Percentiles rank a stretch among this genome's conserved stretches.
Evolutionary conservation across 257 asterid species (phyloP).

Genomic region (Capsicum baccatum): DNA sequence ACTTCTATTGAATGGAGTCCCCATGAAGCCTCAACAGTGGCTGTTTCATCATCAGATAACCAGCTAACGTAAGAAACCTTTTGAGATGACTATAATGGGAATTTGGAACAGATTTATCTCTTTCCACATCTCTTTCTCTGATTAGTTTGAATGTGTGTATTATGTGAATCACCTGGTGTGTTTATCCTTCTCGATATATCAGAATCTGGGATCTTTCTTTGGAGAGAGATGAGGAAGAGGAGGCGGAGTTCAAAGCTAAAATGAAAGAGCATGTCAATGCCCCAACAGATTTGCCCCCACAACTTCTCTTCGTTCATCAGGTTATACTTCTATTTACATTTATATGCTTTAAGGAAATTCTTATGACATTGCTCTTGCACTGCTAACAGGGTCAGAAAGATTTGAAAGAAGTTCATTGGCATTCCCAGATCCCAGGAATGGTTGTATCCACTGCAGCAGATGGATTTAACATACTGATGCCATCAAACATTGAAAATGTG

Average conservation of each 20-base stretch:
- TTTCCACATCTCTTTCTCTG: background rate
- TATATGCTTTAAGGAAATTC: background rate
- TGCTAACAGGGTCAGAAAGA: conserved; percentile 87
- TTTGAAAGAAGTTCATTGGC: conserved; percentile 97
- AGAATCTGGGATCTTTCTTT: conserved; percentile 96
- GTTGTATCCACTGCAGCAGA: conserved; percentile 86
- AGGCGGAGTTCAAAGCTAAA: conserved; percentile 77
- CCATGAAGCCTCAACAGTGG: conserved; percentile 89
- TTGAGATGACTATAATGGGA: background rate
- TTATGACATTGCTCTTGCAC: background rate
- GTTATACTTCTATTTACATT: conserved; percentile 40
- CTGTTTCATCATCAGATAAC: conserved; percentile 85
- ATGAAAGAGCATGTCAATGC: conserved; percentile 74
- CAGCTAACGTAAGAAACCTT: conserved; percentile 74
- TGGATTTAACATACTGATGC: conserved; percentile 84
- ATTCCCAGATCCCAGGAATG: conserved; percentile 94
- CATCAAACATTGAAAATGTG: conserved; percentile 74
- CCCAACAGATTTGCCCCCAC: conserved; percentile 91
- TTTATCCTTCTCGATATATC: background rate
- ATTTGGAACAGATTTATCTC: conserved; percentile 10
- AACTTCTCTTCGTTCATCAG: conserved; percentile 97
- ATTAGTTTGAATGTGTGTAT: background rate
- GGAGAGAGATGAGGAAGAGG: conserved; percentile 97
- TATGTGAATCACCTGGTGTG: background rate
- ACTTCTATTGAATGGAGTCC: conserved; percentile 99